A percentile compares a stretch with the other conserved stretches of the same genome.
phyloP scores from a whole-genome alignment of 306 rosid species.

The Arachis stenosperma region DNA sequence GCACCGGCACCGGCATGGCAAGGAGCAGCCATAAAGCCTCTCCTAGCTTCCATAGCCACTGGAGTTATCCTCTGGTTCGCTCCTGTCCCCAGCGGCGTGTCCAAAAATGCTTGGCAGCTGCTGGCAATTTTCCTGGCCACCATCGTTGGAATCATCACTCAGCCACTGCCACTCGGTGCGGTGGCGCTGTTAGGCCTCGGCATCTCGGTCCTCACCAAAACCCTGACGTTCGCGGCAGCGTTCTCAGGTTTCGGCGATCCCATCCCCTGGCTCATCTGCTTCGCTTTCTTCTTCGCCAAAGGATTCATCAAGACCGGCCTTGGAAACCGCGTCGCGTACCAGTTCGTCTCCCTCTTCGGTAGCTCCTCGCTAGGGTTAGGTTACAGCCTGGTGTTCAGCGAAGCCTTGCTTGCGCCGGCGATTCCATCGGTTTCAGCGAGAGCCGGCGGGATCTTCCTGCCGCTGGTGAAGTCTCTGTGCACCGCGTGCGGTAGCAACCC shows the following conservation, averaged over 20 bases:
- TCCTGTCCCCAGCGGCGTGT: constrained; percentile 80
- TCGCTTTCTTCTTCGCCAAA: constrained; percentile 95
- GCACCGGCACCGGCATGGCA: constrained; percentile 70
- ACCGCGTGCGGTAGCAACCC: constrained; percentile 92
- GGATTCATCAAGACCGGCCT: constrained; percentile 95
- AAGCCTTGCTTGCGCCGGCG: constrained; percentile 91
- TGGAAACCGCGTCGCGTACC: constrained; percentile 89
- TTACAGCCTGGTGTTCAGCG: constrained; percentile 94
- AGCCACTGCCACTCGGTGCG: constrained; percentile 93
- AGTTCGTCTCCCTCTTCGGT: constrained; percentile 87
- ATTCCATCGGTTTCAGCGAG: constrained; percentile 96
- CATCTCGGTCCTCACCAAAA: constrained; percentile 82
- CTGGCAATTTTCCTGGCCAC: constrained; percentile 88
- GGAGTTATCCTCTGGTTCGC: constrained; percentile 80
- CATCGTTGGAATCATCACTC: constrained; percentile 88
- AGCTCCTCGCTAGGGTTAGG: constrained; percentile 94
- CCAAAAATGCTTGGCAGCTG: constrained; percentile 82
- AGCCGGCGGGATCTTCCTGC: constrained; percentile 94
- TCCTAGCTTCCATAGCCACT: constrained; percentile 73
- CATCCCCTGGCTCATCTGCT: constrained; percentile 91
- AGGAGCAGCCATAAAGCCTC: constrained; percentile 83
- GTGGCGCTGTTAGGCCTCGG: constrained; percentile 92
- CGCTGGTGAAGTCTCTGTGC: constrained; percentile 84
- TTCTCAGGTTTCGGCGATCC: constrained; percentile 97
- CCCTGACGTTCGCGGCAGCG: constrained; percentile 83